Percentiles rank a stretch among this genome's conserved stretches.
phyloP scores from a whole-genome alignment of 2,329 filamentous ascomycete species.

The Xylaria sp. region DNA sequence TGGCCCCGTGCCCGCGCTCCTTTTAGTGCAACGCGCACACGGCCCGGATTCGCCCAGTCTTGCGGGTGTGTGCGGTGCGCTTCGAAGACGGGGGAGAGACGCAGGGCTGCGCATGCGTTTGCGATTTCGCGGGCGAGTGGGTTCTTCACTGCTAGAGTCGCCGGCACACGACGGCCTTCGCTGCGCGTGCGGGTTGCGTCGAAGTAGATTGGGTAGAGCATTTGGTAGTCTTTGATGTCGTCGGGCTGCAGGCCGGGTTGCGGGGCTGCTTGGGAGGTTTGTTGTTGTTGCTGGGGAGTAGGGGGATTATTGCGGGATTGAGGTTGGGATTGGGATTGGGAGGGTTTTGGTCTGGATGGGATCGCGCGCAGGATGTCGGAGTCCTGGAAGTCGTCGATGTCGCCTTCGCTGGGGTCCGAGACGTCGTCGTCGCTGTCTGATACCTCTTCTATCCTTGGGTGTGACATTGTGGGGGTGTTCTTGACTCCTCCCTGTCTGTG shows the following conservation, averaged over 20 bases:
- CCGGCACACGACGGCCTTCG: constrained; percentile 82
- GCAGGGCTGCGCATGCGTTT: constrained; percentile 80
- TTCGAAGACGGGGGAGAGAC: constrained; percentile 82
- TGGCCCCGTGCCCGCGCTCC: constrained; percentile 43
- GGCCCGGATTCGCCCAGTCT: constrained; percentile 96
- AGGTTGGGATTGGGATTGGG: constrained; percentile 46
- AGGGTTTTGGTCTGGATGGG: constrained; percentile 46
- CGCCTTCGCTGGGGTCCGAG: constrained; percentile 88
- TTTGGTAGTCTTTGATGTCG: constrained; percentile 81
- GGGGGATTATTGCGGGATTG: constrained; percentile 41
- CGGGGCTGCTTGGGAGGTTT: constrained; percentile 45
- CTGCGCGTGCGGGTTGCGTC: constrained; percentile 79
- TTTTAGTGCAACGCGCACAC: constrained; percentile 84
- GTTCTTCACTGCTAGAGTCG: constrained; percentile 79
- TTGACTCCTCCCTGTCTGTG: background rate
- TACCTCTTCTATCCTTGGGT: constrained; percentile 92
- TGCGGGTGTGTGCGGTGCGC: constrained; percentile 93
- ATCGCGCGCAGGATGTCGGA: constrained; percentile 65
- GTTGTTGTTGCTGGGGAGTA: constrained; percentile 20
- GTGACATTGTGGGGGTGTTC: constrained; percentile 69
- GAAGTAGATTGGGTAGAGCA: constrained; percentile 96
- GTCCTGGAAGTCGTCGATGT: constrained; percentile 75
- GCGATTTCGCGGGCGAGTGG: constrained; percentile 91
- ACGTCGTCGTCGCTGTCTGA: constrained; percentile 75
- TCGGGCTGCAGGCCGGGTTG: constrained; percentile 58